These are phyloP conservation scores for Brassica nigra DNA, from an alignment of 345 rosid genomes.

Conservation along the genomic window DNA sequence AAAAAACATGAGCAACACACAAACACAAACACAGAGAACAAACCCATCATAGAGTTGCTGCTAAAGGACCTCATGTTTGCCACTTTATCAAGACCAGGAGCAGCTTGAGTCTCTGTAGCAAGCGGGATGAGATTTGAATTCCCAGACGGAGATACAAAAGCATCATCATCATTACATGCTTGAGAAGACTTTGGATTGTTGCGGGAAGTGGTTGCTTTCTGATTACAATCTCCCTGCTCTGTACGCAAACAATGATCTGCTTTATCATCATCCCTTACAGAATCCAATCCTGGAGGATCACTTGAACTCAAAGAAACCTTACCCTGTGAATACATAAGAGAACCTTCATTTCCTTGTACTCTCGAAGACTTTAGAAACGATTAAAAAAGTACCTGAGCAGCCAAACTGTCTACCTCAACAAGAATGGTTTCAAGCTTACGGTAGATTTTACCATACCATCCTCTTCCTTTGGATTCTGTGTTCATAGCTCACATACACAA, in stretches of 20 bases:
- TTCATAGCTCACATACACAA: slow-evolving; percentile 51
- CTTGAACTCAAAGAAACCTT: slow-evolving; percentile 24
- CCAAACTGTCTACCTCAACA: slow-evolving; percentile 64
- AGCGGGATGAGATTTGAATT: slow-evolving; percentile 15
- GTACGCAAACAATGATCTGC: not conserved
- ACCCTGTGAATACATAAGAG: slow-evolving; percentile 42
- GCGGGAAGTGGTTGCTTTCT: slow-evolving; percentile 24
- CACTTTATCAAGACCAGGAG: slow-evolving; percentile 26
- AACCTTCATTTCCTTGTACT: not conserved
- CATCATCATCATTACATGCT: slow-evolving; percentile 19
- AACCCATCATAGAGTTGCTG: slow-evolving; percentile 45
- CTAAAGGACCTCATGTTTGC: slow-evolving; percentile 30
- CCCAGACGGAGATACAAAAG: slow-evolving; percentile 34
- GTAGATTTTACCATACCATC: slow-evolving; percentile 67
- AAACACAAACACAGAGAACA: slow-evolving; percentile 10
- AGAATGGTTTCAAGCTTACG: slow-evolving; percentile 73
- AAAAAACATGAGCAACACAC: not conserved
- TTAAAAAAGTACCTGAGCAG: slow-evolving; percentile 36
- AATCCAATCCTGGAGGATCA: slow-evolving; percentile 27
- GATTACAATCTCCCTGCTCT: slow-evolving; percentile 30
- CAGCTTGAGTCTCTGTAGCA: slow-evolving; percentile 22
- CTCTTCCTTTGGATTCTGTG: slow-evolving; percentile 50
- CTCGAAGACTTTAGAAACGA: not conserved
- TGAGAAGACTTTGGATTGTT: slow-evolving; percentile 26
- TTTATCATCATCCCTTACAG: slow-evolving; percentile 16